Conservation (phyloP, 306 rosid genomes). For the Ormosia semicastrata region DNA sequence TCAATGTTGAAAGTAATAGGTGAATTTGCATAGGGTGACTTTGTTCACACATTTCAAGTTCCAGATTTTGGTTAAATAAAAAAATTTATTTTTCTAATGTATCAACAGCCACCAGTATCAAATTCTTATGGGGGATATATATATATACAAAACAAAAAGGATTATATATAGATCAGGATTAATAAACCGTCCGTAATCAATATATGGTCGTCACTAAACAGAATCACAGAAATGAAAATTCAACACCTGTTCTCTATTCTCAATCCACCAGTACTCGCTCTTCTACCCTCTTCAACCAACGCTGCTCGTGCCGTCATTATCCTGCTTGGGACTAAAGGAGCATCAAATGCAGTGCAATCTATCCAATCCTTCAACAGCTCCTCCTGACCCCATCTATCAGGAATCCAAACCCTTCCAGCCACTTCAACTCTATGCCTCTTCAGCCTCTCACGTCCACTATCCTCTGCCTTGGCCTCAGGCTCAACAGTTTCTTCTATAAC, state of each 20-base stretch:
- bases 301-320: slow-evolving; percentile 67
- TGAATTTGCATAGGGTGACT: too few relatives aligned
- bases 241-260: slow-evolving; percentile 67
- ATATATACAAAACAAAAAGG: neutral
- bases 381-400: slow-evolving; percentile 95
- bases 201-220: neutral
- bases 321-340: slow-evolving; percentile 57
- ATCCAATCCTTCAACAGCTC: slow-evolving; percentile 82
- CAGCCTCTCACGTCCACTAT: slow-evolving; percentile 70
- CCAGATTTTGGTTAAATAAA: too few relatives aligned
- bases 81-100: too few relatives aligned
- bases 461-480: slow-evolving; percentile 24
- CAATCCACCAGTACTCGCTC: slow-evolving; percentile 39
- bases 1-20: too few relatives aligned
- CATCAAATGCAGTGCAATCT: slow-evolving; percentile 76
- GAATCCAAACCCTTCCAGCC: slow-evolving; percentile 82
- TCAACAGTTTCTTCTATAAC: neutral
- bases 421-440: slow-evolving; percentile 70
- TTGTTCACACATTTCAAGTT: too few relatives aligned
- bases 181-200: neutral
- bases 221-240: neutral
- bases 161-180: neutral
- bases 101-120: neutral
- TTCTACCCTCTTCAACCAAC: slow-evolving; percentile 59
- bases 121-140: neutral